Base-by-base conservation (phyloP, 495 filamentous ascomycete species). In the Polyplosphaeria fusca region DNA sequence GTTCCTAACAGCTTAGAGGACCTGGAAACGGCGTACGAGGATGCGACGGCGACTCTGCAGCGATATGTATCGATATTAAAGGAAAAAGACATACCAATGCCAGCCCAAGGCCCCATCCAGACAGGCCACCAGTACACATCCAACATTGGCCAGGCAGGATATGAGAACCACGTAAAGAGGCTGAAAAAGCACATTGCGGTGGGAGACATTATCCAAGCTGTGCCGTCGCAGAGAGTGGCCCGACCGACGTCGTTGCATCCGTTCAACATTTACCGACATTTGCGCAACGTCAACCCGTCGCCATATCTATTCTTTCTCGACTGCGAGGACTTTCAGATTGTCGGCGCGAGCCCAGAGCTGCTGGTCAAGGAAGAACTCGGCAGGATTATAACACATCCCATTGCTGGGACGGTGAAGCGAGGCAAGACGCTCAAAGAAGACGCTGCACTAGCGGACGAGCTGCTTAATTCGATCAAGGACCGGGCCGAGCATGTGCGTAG, bases 231-330 rank as follows among this genome's bases (percentile, higher is more conserved):
- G 73, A 84, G 93, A 39, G 84, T 96, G 66, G 86, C 91, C 0
- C 82, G 93, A 13, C 89, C 91, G 19, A 98, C 93, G 12, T 80
- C 81, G 35, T 78, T 98, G 20, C 93, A 97, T 69, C 91, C 93
- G 0, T 98, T 95, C 78, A 98, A 98, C 77, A 91, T 98, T 71
- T 98, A 97, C 80, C 87, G 91, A 35, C 89, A 94, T 67, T 80
- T 98, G 26, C 89, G 93, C 63, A 94, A 87, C 9, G 88, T 96
- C 61, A 98, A 98, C 67, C 93, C 93, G 0, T 93, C 88, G 5
- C 93, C 93, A 0, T 98, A 98, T 70, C 82, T 97, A 28, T 98
- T 98, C 82, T 98, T 89, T 75, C 83, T 98, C 49, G 82, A 89
- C 68, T 96, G 92, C 74, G 75, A 78, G 50, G 84, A 86, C 70